phyloP scores from a whole-genome alignment of 2,329 filamentous ascomycete species.

The Colletotrichum tanaceti region DNA sequence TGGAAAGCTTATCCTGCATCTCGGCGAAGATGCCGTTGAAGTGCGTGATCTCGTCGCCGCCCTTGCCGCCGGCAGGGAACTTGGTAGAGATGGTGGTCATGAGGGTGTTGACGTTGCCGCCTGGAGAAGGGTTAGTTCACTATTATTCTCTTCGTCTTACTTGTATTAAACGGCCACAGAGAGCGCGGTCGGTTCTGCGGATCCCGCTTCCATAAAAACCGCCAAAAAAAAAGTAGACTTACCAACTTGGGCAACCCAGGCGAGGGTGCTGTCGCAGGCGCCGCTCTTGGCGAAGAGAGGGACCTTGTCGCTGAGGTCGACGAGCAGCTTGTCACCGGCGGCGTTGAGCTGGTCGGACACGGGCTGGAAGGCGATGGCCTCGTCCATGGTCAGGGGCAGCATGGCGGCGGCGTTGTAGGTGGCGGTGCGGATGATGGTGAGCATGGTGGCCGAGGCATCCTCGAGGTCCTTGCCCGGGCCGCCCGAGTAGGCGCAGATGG shows the following conservation, averaged over 20 bases:
- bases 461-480: constrained; percentile 30
- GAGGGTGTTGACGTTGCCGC: constrained; percentile 36
- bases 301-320: constrained; percentile 29
- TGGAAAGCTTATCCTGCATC: constrained; percentile 28
- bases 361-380: constrained; percentile 40
- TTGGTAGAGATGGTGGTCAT: constrained; percentile 39
- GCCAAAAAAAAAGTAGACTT: neutral
- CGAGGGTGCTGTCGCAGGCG: constrained; percentile 28
- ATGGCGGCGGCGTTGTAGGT: constrained; percentile 34
- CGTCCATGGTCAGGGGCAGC: constrained; percentile 32
- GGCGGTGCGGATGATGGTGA: constrained; percentile 35
- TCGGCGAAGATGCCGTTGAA: constrained; percentile 33
- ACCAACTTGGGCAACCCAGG: constrained; percentile 37
- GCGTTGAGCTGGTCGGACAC: constrained; percentile 38
- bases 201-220: too few relatives aligned
- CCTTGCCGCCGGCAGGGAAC: constrained; percentile 40
- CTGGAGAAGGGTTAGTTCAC: neutral
- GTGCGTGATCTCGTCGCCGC: constrained; percentile 36
- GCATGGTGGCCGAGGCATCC: constrained; percentile 24
- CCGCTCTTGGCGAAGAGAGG: constrained; percentile 16
- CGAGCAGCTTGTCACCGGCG: constrained; percentile 37
- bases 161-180: too few relatives aligned
- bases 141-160: too few relatives aligned
- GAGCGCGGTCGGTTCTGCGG: too few relatives aligned
- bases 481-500: constrained; percentile 28